Evolutionary conservation across 805 yeast species (phyloP).

Genomic region (Saturnispora serradocipensis): DNA sequence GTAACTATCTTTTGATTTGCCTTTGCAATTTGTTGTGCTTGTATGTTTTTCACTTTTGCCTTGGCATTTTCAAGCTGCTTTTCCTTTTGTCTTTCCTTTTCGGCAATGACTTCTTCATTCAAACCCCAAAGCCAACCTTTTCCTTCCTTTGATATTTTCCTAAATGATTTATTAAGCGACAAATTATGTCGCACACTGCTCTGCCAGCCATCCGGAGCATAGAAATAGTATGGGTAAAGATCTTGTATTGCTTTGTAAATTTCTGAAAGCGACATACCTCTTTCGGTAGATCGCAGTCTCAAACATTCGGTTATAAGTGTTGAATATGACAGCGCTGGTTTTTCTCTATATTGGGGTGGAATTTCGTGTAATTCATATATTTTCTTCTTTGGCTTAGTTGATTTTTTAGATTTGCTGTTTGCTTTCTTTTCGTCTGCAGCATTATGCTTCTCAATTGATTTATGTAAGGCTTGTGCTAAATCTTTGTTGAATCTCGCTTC

Average conservation of each 20-base stretch:
- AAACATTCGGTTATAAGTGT: slow-evolving; percentile 73
- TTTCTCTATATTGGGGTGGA: slow-evolving; percentile 76
- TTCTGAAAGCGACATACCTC: slow-evolving; percentile 76
- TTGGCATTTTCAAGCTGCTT: slow-evolving; percentile 54
- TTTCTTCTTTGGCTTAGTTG: slow-evolving; percentile 47
- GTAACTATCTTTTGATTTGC: slow-evolving; percentile 1
- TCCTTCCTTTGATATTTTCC: slow-evolving; percentile 75
- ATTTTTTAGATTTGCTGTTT: slow-evolving; percentile 31
- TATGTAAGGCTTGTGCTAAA: slow-evolving; percentile 19
- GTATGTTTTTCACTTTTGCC: slow-evolving; percentile 15
- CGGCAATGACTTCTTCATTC: slow-evolving; percentile 76
- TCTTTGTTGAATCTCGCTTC: slow-evolving; percentile 7
- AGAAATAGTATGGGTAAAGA: slow-evolving; percentile 81
- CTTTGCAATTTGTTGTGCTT: slow-evolving; percentile 8
- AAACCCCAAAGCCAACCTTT: slow-evolving; percentile 93
- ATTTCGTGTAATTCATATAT: slow-evolving; percentile 74
- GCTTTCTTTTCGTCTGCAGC: slow-evolving; percentile 11
- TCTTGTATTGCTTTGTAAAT: slow-evolving; percentile 83
- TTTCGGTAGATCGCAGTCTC: slow-evolving; percentile 51
- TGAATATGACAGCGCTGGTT: slow-evolving; percentile 78
- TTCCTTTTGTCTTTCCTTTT: slow-evolving; percentile 61
- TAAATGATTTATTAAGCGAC: slow-evolving; percentile 76
- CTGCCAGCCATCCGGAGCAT: slow-evolving; percentile 98
- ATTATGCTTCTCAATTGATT: slow-evolving; percentile 10
- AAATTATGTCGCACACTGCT: slow-evolving; percentile 85